Evolutionary conservation across 306 rosid species (phyloP).

Genomic region (Castanea mollissima): DNA sequence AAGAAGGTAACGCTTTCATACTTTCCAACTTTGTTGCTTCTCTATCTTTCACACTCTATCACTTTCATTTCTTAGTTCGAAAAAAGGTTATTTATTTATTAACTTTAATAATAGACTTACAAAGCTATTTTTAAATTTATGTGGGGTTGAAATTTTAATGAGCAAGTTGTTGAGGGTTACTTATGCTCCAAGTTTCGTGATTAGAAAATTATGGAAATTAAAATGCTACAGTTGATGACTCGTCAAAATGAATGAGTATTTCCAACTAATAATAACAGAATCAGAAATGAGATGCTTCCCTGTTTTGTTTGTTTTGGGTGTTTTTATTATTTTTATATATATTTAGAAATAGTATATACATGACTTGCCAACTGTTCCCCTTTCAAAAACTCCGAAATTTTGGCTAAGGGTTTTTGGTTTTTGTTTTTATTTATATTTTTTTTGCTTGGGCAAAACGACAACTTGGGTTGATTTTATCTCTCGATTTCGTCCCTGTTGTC

Average conservation of each 20-base stretch:
- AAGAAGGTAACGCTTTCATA: no score
- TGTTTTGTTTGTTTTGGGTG: constrained; percentile 3
- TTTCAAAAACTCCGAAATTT: no score
- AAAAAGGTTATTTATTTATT: no score
- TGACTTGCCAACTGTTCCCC: constrained; percentile 9
- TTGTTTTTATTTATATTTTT: no score
- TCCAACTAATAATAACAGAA: constrained; percentile 9
- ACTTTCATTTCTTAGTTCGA: no score
- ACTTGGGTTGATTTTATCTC: no score
- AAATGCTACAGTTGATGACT: constrained; percentile 6
- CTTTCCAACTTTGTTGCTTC: no score
- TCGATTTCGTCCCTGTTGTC: no score
- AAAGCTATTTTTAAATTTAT: background rate
- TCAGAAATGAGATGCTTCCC: constrained; percentile 6
- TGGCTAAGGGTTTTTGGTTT: no score
- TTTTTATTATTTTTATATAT: background rate
- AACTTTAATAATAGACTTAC: background rate
- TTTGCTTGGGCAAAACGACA: no score
- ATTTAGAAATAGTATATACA: background rate
- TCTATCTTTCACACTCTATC: no score
- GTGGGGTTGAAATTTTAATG: background rate
- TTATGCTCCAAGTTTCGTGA: constrained; percentile 37
- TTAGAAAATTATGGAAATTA: no score
- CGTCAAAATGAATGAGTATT: constrained; percentile 20
- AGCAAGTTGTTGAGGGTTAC: constrained; percentile 26